Percentiles rank a stretch among this genome's conserved stretches.
These are phyloP conservation scores for Candida qinlingensis DNA, from an alignment of 805 yeast genomes.

Conservation along the genomic window DNA sequence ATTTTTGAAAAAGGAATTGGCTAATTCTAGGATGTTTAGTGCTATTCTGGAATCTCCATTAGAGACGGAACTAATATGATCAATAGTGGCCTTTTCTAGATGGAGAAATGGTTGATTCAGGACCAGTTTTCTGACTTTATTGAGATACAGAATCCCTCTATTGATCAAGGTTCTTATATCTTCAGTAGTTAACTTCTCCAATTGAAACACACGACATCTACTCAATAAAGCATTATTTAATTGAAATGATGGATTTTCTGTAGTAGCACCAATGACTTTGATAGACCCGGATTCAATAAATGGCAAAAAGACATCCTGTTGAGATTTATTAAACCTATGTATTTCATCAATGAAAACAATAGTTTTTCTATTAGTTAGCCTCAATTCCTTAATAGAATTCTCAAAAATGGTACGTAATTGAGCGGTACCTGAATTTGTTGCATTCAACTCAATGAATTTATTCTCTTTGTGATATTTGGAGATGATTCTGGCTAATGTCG, in stretches of 20 bases:
- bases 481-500: slow-evolving; percentile 67
- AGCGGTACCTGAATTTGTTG: slow-evolving; percentile 63
- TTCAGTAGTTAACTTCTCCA: slow-evolving; percentile 43
- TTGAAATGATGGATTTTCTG: slow-evolving; percentile 88
- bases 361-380: slow-evolving; percentile 45
- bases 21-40: slow-evolving; percentile 70
- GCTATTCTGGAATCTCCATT: slow-evolving; percentile 90
- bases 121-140: slow-evolving; percentile 52
- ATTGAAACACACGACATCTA: slow-evolving; percentile 74
- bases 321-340: slow-evolving; percentile 79
- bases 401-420: slow-evolving; percentile 64
- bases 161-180: slow-evolving; percentile 51
- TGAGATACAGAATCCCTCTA: slow-evolving; percentile 54
- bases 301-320: slow-evolving; percentile 84
- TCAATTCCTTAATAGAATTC: slow-evolving; percentile 29
- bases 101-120: slow-evolving; percentile 45
- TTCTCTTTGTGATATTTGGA: slow-evolving; percentile 34
- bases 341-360: slow-evolving; percentile 89
- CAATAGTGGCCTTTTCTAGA: slow-evolving; percentile 51
- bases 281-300: slow-evolving; percentile 80
- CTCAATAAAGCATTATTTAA: slow-evolving; percentile 78
- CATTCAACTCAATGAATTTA: slow-evolving; percentile 75
- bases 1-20: slow-evolving; percentile 44
- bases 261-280: slow-evolving; percentile 90
- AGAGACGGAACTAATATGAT: slow-evolving; percentile 65